phyloP scores from a whole-genome alignment of 164 flowering plant genomes.

The Macadamia tetraphylla region DNA sequence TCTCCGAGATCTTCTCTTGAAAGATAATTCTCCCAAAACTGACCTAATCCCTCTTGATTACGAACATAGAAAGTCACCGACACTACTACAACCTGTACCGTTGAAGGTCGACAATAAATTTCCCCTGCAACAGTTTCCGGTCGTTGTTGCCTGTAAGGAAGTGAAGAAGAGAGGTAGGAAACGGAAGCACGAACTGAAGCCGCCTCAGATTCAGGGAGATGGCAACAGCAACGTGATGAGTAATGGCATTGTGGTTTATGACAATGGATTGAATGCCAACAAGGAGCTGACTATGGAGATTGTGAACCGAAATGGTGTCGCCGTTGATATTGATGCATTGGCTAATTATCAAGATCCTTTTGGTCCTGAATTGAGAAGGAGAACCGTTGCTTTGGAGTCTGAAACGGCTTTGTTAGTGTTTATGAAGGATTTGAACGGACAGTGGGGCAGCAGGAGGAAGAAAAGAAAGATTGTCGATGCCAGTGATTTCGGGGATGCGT shows the following conservation, averaged over 20 bases:
- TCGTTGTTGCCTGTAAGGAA: background rate
- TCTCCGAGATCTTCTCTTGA: conserved; percentile 40
- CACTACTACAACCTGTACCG: background rate
- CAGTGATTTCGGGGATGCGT: conserved; percentile 39
- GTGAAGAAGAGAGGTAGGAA: conserved; percentile 7
- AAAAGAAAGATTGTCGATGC: conserved; percentile 82
- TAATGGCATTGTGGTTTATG: background rate
- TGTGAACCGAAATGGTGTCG: conserved; percentile 37
- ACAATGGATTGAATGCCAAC: background rate
- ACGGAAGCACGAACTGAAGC: conserved; percentile 2
- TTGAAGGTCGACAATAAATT: background rate
- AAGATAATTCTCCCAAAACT: conserved; percentile 3
- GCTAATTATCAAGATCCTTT: conserved; percentile 42
- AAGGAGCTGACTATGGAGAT: conserved; percentile 27
- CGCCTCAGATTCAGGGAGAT: too few relatives aligned
- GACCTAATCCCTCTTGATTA: conserved; percentile 20
- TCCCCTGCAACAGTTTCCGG: background rate
- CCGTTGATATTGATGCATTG: conserved; percentile 45
- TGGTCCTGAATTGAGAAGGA: conserved; percentile 46
- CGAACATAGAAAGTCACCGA: conserved; percentile 16
- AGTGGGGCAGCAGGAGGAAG: conserved; percentile 67
- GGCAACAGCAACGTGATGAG: background rate
- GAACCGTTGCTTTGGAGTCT: conserved; percentile 45
- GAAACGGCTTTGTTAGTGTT: conserved; percentile 51
- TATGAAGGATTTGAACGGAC: conserved; percentile 48